A percentile compares a stretch with the other conserved stretches of the same genome.
Conservation (phyloP, 2,329 filamentous ascomycete species). For the Aureobasidium sp. region DNA sequence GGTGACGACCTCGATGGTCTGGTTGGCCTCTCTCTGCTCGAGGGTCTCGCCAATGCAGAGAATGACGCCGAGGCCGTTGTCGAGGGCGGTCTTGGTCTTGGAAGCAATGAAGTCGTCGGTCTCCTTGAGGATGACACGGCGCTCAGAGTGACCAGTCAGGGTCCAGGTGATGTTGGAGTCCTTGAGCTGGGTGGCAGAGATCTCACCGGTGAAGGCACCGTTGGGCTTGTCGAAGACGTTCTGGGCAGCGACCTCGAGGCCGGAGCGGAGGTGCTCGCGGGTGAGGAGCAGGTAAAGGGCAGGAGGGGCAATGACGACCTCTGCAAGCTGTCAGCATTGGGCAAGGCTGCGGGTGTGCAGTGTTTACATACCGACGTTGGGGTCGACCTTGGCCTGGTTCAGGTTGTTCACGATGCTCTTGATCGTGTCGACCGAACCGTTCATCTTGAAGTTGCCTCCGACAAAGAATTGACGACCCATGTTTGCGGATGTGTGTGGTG, state of each 20-base stretch:
- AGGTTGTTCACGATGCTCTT: constrained; percentile 84
- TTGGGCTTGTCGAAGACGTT: constrained; percentile 83
- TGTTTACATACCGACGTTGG: constrained; percentile 58
- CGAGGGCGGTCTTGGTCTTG: constrained; percentile 91
- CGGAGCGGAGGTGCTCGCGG: constrained; percentile 67
- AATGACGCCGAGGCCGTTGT: constrained; percentile 83
- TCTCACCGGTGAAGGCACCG: constrained; percentile 78
- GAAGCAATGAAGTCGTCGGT: constrained; percentile 73
- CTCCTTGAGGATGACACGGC: constrained; percentile 83
- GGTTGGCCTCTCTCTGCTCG: constrained; percentile 28
- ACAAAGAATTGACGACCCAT: constrained; percentile 39
- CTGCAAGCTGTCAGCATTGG: constrained; percentile 40
- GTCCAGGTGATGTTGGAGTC: constrained; percentile 85
- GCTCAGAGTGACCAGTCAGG: constrained; percentile 91
- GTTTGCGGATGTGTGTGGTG: constrained; percentile 20
- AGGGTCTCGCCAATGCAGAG: constrained; percentile 58
- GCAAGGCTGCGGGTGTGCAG: not conserved
- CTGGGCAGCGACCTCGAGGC: constrained; percentile 83
- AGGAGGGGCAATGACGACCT: constrained; percentile 92
- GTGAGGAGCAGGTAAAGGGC: constrained; percentile 83
- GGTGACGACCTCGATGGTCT: constrained; percentile 82
- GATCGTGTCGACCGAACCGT: constrained; percentile 84
- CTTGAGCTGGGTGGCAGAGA: constrained; percentile 83
- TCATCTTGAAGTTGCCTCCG: constrained; percentile 99
- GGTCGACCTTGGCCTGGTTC: constrained; percentile 75